A percentile compares a stretch with the other conserved stretches of the same genome.
These are phyloP conservation scores for Talaromyces borbonicus DNA, from an alignment of 495 filamentous ascomycete genomes.

Conservation along the genomic window DNA sequence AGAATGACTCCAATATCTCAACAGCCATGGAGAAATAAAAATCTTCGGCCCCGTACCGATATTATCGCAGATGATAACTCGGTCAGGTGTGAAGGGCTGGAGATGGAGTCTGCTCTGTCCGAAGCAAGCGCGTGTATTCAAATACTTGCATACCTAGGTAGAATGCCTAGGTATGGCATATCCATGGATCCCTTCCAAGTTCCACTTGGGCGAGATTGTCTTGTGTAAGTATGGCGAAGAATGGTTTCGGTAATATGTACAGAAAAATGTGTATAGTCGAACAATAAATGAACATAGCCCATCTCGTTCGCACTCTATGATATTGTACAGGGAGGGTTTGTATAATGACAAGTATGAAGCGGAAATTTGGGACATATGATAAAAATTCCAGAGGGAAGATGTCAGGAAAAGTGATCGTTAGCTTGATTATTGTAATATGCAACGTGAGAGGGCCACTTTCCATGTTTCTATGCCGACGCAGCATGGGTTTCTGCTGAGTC, in stretches of 20 bases:
- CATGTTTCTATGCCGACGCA: constrained; percentile 9
- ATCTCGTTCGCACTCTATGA: background rate
- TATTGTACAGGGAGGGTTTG: constrained; percentile 1
- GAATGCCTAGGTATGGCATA: no score
- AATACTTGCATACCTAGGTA: no score
- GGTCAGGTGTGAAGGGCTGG: constrained; percentile 11
- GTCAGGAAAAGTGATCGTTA: background rate
- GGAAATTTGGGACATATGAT: background rate
- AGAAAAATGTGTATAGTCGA: background rate
- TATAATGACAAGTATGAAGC: background rate
- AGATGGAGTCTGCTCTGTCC: constrained; percentile 31
- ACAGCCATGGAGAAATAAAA: no score
- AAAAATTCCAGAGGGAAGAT: constrained; percentile 3
- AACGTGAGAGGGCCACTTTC: no score
- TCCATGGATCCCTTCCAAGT: no score
- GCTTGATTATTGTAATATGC: background rate
- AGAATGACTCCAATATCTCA: constrained; percentile 13
- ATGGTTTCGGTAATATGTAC: background rate
- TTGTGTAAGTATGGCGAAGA: background rate
- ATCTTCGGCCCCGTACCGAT: no score
- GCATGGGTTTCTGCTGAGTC: constrained; percentile 8
- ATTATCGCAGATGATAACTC: no score
- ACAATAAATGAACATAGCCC: background rate
- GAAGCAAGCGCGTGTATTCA: constrained; percentile 27
- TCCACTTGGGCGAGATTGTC: no score